phyloP scores from a whole-genome alignment of 257 asterid species.

The Nicotiana attenuata region DNA sequence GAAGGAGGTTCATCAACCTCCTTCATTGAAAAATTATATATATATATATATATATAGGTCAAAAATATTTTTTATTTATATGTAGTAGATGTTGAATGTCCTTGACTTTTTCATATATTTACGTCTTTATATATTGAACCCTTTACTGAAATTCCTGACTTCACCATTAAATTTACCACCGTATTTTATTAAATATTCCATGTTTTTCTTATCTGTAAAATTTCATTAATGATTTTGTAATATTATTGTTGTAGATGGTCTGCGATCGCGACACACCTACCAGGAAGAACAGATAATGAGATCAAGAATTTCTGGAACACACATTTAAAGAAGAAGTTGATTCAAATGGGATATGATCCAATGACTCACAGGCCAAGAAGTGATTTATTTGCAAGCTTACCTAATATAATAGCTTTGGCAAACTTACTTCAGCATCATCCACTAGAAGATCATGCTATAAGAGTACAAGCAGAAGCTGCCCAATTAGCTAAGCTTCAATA shows the following conservation, averaged over 20 bases:
- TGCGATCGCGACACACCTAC: constrained; percentile 67
- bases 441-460: constrained; percentile 52
- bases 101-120: no score
- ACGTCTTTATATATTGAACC: no score
- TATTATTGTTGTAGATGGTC: constrained; percentile 54
- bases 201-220: background rate
- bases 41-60: no score
- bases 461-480: constrained; percentile 35
- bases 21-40: no score
- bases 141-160: no score
- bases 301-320: constrained; percentile 89
- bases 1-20: no score
- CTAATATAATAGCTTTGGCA: constrained; percentile 70
- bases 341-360: constrained; percentile 87
- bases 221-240: background rate
- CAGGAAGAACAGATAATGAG: constrained; percentile 58
- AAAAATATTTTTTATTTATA: no score
- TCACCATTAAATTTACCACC: no score
- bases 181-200: no score
- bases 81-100: no score
- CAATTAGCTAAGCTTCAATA: constrained; percentile 45
- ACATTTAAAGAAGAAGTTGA: constrained; percentile 74
- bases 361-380: constrained; percentile 85
- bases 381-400: constrained; percentile 64
- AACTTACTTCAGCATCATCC: constrained; percentile 57